Percentiles rank a stretch among this genome's conserved stretches.
These are phyloP conservation scores for Neotropicomus parvogracilis DNA, from an alignment of 1,284 basidiomycete species.

Conservation along the genomic window DNA sequence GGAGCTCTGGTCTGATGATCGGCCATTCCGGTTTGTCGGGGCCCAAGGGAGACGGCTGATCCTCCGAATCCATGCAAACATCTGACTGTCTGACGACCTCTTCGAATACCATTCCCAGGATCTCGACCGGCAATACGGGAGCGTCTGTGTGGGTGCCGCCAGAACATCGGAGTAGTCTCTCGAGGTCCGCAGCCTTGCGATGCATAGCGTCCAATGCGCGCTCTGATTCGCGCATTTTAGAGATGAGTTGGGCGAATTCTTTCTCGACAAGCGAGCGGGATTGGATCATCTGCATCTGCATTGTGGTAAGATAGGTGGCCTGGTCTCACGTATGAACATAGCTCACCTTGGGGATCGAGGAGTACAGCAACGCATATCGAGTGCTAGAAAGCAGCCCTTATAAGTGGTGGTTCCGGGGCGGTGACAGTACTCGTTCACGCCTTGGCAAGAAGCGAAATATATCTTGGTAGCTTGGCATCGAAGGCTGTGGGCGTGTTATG, in stretches of 20 bases:
- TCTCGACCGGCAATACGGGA: slow-evolving; percentile 24
- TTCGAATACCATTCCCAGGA: slow-evolving; percentile 27
- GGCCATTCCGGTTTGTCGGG: slow-evolving; percentile 10
- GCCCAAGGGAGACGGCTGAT: slow-evolving; percentile 1
- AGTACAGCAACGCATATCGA: not conserved
- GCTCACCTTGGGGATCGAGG: slow-evolving; percentile 14
- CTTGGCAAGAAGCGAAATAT: slow-evolving; percentile 9
- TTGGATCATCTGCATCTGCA: slow-evolving; percentile 19
- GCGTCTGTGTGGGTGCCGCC: not conserved
- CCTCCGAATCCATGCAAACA: not conserved
- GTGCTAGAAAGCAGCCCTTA: slow-evolving; percentile 14
- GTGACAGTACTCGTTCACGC: slow-evolving; percentile 3
- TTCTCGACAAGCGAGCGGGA: slow-evolving; percentile 8
- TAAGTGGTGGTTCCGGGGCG: slow-evolving; percentile 11
- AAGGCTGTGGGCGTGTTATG: too few relatives aligned
- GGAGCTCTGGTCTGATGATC: slow-evolving; percentile 21
- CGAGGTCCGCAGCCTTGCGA: slow-evolving; percentile 14
- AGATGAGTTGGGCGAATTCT: slow-evolving; percentile 18
- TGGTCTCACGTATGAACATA: not conserved
- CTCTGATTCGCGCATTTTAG: slow-evolving; percentile 25
- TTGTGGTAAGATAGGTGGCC: not conserved
- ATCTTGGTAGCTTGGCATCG: not conserved
- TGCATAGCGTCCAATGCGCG: slow-evolving; percentile 20
- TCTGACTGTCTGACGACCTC: slow-evolving; percentile 15
- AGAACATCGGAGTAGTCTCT: slow-evolving; percentile 8